Conservation (phyloP, 345 rosid genomes). For the Populus alba region DNA sequence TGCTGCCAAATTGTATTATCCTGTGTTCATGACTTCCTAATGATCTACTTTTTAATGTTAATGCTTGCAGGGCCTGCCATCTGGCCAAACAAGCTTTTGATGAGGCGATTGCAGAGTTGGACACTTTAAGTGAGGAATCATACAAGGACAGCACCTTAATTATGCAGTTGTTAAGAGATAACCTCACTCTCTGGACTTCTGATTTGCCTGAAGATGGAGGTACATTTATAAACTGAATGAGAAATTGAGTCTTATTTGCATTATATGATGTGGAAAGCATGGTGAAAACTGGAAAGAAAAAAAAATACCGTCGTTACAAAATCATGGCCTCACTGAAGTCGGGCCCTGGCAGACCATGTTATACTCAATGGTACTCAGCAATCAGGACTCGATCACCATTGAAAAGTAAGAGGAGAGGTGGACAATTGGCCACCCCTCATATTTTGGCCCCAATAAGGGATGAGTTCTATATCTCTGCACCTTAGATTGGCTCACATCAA, state of each 20-base stretch:
- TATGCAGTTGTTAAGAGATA: constrained; percentile 97
- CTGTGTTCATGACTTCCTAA: background rate
- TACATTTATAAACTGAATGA: constrained; percentile 13
- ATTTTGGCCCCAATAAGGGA: background rate
- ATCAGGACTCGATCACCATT: background rate
- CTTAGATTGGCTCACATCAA: background rate
- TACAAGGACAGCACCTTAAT: constrained; percentile 98
- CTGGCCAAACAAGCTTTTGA: constrained; percentile 98
- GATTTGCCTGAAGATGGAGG: constrained; percentile 99
- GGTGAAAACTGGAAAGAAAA: background rate
- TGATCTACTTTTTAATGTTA: background rate
- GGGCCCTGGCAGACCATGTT: no score
- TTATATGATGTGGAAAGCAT: background rate
- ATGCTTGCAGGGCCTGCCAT: constrained; percentile 82
- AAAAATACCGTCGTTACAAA: no score
- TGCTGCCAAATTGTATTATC: background rate
- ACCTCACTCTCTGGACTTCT: constrained; percentile 98
- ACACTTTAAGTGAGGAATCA: constrained; percentile 92
- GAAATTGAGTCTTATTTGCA: background rate
- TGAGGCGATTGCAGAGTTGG: constrained; percentile 95
- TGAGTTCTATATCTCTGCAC: background rate
- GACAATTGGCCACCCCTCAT: background rate
- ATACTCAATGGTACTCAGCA: no score
- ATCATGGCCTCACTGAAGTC: no score
- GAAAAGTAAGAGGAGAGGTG: background rate